Percentiles rank a stretch among this genome's conserved stretches.
These are phyloP conservation scores for Antitrichia curtipendula DNA, from an alignment of 225 moss, liverwort and hornwort genomes.

Conservation along the genomic window DNA sequence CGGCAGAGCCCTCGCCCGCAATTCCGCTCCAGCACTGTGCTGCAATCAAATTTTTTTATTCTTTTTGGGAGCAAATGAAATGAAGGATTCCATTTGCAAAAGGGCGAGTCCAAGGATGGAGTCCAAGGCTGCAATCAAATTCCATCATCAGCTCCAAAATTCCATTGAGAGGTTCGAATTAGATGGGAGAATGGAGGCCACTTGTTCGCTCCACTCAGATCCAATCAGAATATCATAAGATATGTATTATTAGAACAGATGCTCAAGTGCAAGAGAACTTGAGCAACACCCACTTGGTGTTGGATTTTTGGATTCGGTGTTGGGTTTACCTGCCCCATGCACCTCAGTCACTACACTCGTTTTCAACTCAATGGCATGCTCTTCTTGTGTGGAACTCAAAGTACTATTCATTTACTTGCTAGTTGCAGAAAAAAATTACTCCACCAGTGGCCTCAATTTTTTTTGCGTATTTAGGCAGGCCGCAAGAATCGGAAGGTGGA, in stretches of 20 bases:
- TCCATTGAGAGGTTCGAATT: neutral
- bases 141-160: neutral
- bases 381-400: neutral
- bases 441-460: neutral
- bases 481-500: neutral
- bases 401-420: neutral
- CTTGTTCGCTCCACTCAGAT: neutral
- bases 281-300: neutral
- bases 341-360: neutral
- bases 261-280: neutral
- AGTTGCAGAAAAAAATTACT: neutral
- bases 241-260: neutral
- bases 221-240: neutral
- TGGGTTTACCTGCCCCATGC: neutral
- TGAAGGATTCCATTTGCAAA: neutral
- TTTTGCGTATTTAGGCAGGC: no score
- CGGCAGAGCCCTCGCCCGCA: no score
- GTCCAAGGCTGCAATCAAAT: neutral
- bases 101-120: neutral
- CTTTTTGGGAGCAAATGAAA: neutral
- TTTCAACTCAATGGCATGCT: neutral
- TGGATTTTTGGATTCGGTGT: neutral
- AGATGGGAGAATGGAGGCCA: neutral
- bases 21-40: neutral
- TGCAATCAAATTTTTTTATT: neutral